Evolutionary conservation across 164 flowering plant genomes (phyloP).

Genomic region (Buxus sempervirens): DNA sequence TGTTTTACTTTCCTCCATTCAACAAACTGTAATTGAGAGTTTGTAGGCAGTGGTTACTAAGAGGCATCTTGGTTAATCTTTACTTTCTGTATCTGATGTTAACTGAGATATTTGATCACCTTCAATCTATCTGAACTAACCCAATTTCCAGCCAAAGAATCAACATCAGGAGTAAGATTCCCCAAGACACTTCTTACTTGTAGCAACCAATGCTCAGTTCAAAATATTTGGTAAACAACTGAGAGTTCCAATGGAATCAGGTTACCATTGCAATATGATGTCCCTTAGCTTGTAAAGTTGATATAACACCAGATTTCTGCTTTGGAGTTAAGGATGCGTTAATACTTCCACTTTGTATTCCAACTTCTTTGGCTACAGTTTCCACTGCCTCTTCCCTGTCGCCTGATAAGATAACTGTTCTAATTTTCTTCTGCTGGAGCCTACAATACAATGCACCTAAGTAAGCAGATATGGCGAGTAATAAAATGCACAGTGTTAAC

Average conservation of each 20-base stretch:
- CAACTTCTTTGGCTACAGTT: conserved; percentile 69
- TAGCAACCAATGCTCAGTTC: background rate
- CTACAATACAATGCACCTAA: conserved; percentile 29
- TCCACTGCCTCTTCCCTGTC: conserved; percentile 99
- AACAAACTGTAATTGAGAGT: background rate
- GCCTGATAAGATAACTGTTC: conserved; percentile 75
- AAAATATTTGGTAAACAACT: background rate
- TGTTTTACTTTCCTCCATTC: background rate
- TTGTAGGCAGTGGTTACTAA: background rate
- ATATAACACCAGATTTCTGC: conserved; percentile 61
- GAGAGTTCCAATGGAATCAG: background rate
- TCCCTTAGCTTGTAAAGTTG: conserved; percentile 65
- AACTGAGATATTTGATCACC: background rate
- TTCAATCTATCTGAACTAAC: background rate
- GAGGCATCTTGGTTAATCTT: background rate
- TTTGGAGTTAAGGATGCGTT: conserved; percentile 73
- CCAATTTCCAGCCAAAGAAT: background rate
- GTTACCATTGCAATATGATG: conserved; percentile 87
- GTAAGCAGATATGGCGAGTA: conserved; percentile 2
- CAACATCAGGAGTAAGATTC: background rate
- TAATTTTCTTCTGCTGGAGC: conserved; percentile 74
- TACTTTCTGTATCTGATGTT: background rate
- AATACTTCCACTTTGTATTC: conserved; percentile 50
- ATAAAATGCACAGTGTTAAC: background rate
- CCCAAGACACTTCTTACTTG: background rate